Percentiles rank a stretch among this genome's conserved stretches.
Evolutionary conservation across 768 basidiomycete genomes (phyloP).

Genomic region (Termitomyces sp.): DNA sequence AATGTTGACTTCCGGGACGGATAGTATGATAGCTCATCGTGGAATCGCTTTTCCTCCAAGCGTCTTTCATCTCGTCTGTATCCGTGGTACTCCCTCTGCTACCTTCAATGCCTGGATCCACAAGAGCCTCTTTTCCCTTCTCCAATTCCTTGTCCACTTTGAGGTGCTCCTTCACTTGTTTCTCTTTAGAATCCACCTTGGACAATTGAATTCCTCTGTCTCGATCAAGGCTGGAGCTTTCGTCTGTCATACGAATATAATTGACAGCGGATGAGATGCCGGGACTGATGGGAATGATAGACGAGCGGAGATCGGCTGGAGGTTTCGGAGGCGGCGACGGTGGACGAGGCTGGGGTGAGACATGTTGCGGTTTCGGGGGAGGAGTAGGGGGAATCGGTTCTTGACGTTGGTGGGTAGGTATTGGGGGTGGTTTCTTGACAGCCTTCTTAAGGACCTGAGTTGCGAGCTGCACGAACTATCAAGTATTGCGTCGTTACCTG

Average conservation of each 20-base stretch:
- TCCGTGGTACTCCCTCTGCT: slow-evolving; percentile 12
- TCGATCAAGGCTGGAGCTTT: slow-evolving; percentile 2
- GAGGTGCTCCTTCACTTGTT: slow-evolving; percentile 15
- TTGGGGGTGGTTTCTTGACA: slow-evolving; percentile 2
- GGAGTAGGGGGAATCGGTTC: slow-evolving; percentile 9
- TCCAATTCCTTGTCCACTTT: slow-evolving; percentile 6
- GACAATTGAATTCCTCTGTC: not conserved
- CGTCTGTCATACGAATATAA: slow-evolving; percentile 40
- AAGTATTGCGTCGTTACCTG: slow-evolving; percentile 17
- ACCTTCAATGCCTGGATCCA: slow-evolving; percentile 1
- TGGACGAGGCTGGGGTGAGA: not conserved
- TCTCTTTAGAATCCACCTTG: not conserved
- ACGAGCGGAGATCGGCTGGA: slow-evolving; percentile 34
- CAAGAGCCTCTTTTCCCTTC: slow-evolving; percentile 1
- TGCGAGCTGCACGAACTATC: slow-evolving; percentile 37
- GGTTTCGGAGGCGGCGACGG: slow-evolving; percentile 4
- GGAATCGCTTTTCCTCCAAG: slow-evolving; percentile 78
- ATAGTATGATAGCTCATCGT: slow-evolving; percentile 76
- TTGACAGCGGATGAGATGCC: slow-evolving; percentile 55
- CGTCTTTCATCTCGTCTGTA: slow-evolving; percentile 52
- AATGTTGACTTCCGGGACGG: slow-evolving; percentile 50
- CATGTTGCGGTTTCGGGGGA: slow-evolving; percentile 15
- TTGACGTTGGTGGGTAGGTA: not conserved
- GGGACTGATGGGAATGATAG: slow-evolving; percentile 53
- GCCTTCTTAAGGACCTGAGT: slow-evolving; percentile 36